Base-by-base conservation (phyloP, 2,329 filamentous ascomycete species). In the Trichophyton verrucosum region DNA sequence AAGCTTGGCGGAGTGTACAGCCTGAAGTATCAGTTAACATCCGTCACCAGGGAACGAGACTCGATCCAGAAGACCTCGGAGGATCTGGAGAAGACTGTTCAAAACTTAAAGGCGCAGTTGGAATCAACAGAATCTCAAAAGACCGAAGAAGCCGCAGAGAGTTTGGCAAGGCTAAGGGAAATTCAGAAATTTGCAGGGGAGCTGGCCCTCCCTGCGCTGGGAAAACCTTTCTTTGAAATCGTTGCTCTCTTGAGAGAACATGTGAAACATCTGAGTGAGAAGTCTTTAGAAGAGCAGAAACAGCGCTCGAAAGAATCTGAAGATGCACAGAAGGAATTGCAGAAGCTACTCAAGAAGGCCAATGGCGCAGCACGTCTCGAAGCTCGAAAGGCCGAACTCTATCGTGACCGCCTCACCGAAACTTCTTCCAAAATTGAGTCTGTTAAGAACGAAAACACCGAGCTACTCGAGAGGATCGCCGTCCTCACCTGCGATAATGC, bases 381-480 rank as follows among this genome's bases (percentile, higher is more conserved):
- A 33, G 70, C 74, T n/a, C 62, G 67, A 7, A 72, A 77, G 64
- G 64, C 72, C 8, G 66, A 68, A 15, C 69, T 69, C n/a, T 69
- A 72, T 2, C 68, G 69, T 36, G 70, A 75, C 15, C 72, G 74
- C 57, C 65, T 73, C 9, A 63, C 66, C 17, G 75, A 77, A 65
- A 68, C 72, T 1, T 70, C 72, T 40, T 65, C 67, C 5, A 69
- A 75, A 7, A 68, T 75, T 57, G 69, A 73, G 38, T 71, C 70
- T 3, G 69, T 75, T 11, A 73, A 75, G 64, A 63, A 67, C 4
- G 75, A 77, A 60, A 77, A 76, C 55, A 68, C 68, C 2, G 70
- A 70, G 5, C 68, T 77, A 5, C 66, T 67, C 13, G 67, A 65
- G 22, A 68, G 69, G n/a, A 67, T 71, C 4, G 70, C 74, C 13